Conservation (phyloP, 441 rosid species). For the Adansonia madagascariensis region DNA sequence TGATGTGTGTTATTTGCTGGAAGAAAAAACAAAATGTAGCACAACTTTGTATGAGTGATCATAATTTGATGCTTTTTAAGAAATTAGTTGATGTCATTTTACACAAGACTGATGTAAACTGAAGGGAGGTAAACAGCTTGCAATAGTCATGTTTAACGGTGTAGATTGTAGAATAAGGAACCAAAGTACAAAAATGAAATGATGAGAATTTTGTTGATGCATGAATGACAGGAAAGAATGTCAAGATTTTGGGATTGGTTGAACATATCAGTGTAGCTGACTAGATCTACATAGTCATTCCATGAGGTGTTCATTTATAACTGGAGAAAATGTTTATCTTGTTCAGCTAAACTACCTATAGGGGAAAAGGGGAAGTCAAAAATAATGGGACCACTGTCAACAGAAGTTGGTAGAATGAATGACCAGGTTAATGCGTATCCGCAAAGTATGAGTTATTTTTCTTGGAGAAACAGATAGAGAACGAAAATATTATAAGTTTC, state of each 20-base stretch:
- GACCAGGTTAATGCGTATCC: not conserved
- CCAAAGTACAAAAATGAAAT: not conserved
- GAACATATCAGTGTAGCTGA: not conserved
- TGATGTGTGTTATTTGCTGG: not conserved
- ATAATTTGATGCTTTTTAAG: not conserved
- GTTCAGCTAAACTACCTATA: not conserved
- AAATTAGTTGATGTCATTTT: not conserved
- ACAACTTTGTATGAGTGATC: not conserved
- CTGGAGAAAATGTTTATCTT: conserved; percentile 1
- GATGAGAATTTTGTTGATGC: not conserved
- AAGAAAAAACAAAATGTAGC: not conserved
- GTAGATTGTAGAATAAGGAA: not conserved
- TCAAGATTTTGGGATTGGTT: not conserved
- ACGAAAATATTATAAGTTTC: not conserved
- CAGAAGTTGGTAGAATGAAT: not conserved
- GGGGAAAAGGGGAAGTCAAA: not conserved
- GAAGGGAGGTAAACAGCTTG: not conserved
- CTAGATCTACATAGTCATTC: not conserved
- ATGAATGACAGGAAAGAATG: not conserved
- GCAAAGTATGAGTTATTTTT: not conserved
- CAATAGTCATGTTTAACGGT: not conserved
- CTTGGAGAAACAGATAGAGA: too few species aligned
- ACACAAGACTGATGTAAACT: not conserved
- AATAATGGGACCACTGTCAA: not conserved
- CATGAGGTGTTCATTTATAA: not conserved